These are phyloP conservation scores for Rhodomyrtus psidioides DNA, from an alignment of 441 rosid genomes.

Conservation along the genomic window DNA sequence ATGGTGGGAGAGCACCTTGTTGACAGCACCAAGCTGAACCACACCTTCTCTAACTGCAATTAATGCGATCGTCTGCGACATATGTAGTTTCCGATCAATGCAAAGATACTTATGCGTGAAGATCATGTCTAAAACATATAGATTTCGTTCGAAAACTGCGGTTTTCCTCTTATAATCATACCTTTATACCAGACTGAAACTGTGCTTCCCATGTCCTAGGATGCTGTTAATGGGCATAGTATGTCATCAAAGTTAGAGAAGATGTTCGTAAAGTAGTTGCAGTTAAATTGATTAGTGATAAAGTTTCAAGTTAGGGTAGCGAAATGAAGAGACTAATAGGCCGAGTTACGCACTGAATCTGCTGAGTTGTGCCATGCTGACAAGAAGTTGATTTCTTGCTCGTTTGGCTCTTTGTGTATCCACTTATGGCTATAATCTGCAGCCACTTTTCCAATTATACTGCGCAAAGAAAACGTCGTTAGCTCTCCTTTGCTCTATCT, in stretches of 20 bases:
- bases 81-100: neutral
- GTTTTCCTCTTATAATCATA: constrained; percentile 9
- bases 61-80: constrained; percentile 83
- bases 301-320: neutral
- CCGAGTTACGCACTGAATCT: constrained; percentile 51
- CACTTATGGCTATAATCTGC: constrained; percentile 97
- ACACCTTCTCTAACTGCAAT: constrained; percentile 97
- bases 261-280: neutral
- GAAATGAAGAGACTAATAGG: neutral
- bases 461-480: constrained; percentile 17
- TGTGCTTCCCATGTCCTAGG: constrained; percentile 99
- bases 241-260: neutral
- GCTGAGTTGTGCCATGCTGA: constrained; percentile 95
- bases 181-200: constrained; percentile 95
- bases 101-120: neutral
- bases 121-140: neutral
- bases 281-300: neutral
- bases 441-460: constrained; percentile 92
- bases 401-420: constrained; percentile 93
- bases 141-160: neutral
- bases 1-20: constrained; percentile 56
- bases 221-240: constrained; percentile 33
- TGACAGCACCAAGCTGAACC: constrained; percentile 83
- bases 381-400: constrained; percentile 90
- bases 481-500: neutral